phyloP scores from a whole-genome alignment of 140 eudicot genomes.

The Senecio squalidus region DNA sequence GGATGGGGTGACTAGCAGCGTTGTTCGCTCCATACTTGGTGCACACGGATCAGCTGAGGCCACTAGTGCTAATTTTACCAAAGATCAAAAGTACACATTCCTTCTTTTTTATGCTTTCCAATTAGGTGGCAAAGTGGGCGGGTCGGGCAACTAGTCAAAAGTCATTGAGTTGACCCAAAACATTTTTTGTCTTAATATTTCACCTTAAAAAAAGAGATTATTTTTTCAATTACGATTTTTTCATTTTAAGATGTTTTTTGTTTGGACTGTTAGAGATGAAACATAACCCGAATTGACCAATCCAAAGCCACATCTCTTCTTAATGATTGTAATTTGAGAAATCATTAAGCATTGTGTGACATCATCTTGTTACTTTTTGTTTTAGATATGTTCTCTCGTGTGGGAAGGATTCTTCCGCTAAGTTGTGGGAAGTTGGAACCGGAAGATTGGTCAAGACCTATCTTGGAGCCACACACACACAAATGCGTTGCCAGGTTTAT shows the following conservation, averaged over 20 bases:
- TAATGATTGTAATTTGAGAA: too few species aligned
- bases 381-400: constrained; percentile 69
- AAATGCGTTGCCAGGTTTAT: constrained; percentile 75
- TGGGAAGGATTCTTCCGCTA: constrained; percentile 79
- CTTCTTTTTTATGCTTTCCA: too few species aligned
- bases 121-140: too few species aligned
- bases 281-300: too few species aligned
- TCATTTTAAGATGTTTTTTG: too few species aligned
- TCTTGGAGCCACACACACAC: constrained; percentile 74
- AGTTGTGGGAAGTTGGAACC: constrained; percentile 88
- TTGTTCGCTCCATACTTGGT: constrained; percentile 62
- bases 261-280: too few species aligned
- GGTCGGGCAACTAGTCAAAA: too few species aligned
- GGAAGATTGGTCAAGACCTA: constrained; percentile 83
- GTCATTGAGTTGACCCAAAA: too few species aligned
- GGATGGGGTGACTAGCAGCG: constrained; percentile 78
- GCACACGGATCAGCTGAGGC: constrained; percentile 85
- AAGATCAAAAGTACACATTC: constrained; percentile 61
- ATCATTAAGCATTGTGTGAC: background rate
- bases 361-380: background rate
- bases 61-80: constrained; percentile 70
- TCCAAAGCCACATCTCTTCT: too few species aligned
- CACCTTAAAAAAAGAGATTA: too few species aligned
- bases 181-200: too few species aligned
- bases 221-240: too few species aligned